phyloP scores from a whole-genome alignment of 1,284 basidiomycete species.

The Naganishia liquefaciens region DNA sequence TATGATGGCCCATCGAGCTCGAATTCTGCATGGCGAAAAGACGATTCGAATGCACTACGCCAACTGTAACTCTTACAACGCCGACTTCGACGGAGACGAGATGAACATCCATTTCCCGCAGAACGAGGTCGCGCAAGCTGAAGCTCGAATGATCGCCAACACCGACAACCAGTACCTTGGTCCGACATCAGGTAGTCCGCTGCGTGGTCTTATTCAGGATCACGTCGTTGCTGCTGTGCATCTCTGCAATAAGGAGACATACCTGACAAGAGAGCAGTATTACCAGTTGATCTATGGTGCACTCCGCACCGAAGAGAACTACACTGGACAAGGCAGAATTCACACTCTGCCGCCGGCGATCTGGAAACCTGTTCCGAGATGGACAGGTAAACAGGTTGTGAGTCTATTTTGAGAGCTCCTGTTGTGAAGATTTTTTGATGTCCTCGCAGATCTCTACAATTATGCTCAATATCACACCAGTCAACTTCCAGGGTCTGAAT shows the following conservation, averaged over 20 bases:
- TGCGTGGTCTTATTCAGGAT: conserved; percentile 98
- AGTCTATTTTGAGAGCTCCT: conserved; percentile 45
- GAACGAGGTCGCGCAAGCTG: conserved; percentile 80
- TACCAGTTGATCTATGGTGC: conserved; percentile 96
- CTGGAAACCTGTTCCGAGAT: conserved; percentile 83
- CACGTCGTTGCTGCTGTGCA: conserved; percentile 98
- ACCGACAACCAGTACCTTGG: conserved; percentile 99
- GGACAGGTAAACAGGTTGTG: conserved; percentile 98
- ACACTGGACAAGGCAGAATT: conserved; percentile 67
- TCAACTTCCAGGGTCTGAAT: conserved; percentile 78
- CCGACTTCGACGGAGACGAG: conserved; percentile 99
- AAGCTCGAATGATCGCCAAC: conserved; percentile 92
- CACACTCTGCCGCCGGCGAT: conserved; percentile 86
- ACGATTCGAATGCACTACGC: conserved; percentile 99
- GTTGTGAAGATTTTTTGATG: not conserved
- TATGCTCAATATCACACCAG: conserved; percentile 85
- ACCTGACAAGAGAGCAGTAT: conserved; percentile 94
- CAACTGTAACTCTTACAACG: conserved; percentile 68
- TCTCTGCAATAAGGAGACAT: conserved; percentile 96
- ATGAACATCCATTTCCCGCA: conserved; percentile 98
- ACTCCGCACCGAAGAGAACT: conserved; percentile 81
- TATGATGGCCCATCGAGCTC: conserved; percentile 99
- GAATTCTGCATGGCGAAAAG: conserved; percentile 91
- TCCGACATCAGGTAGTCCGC: conserved; percentile 94
- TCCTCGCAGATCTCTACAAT: conserved; percentile 81